Conservation (phyloP, 2,329 filamentous ascomycete species). For the Fusarium sp. region DNA sequence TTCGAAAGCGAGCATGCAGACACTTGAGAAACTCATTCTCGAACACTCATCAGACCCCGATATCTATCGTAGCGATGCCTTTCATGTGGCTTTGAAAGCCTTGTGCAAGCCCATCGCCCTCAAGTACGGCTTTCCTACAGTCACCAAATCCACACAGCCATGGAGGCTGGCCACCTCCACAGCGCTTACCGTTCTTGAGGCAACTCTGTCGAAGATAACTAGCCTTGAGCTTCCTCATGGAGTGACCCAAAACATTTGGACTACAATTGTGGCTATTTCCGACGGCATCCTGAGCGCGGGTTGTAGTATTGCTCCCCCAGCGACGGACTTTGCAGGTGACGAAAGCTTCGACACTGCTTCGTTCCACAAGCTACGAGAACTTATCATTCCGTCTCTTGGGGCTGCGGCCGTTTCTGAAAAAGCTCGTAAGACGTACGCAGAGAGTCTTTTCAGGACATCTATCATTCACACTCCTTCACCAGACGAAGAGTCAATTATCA, state of each 20-base stretch:
- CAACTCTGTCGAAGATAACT: constrained; percentile 74
- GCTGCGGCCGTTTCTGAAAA: constrained; percentile 74
- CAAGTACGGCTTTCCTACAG: constrained; percentile 84
- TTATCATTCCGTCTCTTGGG: constrained; percentile 83
- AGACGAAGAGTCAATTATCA: constrained; percentile 69
- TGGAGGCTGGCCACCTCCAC: constrained; percentile 87
- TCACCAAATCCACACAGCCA: constrained; percentile 78
- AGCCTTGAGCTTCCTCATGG: constrained; percentile 62
- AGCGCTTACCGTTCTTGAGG: constrained; percentile 76
- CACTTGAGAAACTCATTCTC: constrained; percentile 74
- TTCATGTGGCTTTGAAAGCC: constrained; percentile 75
- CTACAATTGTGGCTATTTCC: constrained; percentile 74
- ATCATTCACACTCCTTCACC: constrained; percentile 79
- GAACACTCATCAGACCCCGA: constrained; percentile 73
- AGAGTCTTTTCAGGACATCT: constrained; percentile 85
- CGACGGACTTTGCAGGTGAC: constrained; percentile 72
- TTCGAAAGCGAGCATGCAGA: constrained; percentile 84
- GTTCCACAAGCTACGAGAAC: constrained; percentile 76
- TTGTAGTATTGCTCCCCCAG: constrained; percentile 63
- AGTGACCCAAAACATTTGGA: constrained; percentile 76
- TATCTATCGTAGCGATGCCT: constrained; percentile 78
- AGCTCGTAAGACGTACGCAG: constrained; percentile 78
- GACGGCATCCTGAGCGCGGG: constrained; percentile 80
- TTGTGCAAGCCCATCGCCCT: constrained; percentile 79
- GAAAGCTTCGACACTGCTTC: constrained; percentile 85